Conservation (phyloP, 352 stramenopile genomes). For the Phytophthora vignae region DNA sequence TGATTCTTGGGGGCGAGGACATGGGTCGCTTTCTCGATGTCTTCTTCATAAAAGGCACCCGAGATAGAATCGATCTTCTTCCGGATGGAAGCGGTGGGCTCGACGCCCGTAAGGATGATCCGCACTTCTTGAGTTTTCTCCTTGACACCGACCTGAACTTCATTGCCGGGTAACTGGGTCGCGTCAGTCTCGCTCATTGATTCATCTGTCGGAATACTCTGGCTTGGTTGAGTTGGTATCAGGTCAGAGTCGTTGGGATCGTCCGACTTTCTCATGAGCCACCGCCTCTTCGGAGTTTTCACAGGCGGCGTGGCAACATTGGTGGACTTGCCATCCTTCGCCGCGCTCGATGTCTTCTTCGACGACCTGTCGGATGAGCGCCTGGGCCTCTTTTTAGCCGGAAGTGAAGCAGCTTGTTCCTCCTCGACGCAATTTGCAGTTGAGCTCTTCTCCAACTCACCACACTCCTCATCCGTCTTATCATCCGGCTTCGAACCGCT, state of each 20-base stretch:
- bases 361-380: slow-evolving; percentile 4
- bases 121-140: slow-evolving; percentile 30
- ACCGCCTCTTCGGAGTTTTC: slow-evolving; percentile 50
- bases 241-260: slow-evolving; percentile 34
- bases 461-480: slow-evolving; percentile 34
- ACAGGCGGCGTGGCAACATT: slow-evolving; percentile 19
- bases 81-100: slow-evolving; percentile 46
- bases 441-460: slow-evolving; percentile 16
- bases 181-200: slow-evolving; percentile 32
- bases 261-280: slow-evolving; percentile 48
- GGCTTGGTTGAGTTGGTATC: slow-evolving; percentile 29
- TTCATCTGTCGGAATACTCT: slow-evolving; percentile 27
- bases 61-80: slow-evolving; percentile 57
- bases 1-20: slow-evolving; percentile 52
- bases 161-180: slow-evolving; percentile 26
- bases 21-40: slow-evolving; percentile 57
- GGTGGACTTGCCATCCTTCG: slow-evolving; percentile 3
- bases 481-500: slow-evolving; percentile 26
- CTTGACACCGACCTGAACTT: slow-evolving; percentile 17
- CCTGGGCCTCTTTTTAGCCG: slow-evolving; percentile 23
- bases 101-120: slow-evolving; percentile 63
- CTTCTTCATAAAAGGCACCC: slow-evolving; percentile 52
- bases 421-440: slow-evolving; percentile 11
- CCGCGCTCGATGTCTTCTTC: not conserved
- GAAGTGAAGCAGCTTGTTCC: slow-evolving; percentile 6